Evolutionary conservation across 129 eudicot species (phyloP).

Genomic region (Gnaphalium uliginosum): DNA sequence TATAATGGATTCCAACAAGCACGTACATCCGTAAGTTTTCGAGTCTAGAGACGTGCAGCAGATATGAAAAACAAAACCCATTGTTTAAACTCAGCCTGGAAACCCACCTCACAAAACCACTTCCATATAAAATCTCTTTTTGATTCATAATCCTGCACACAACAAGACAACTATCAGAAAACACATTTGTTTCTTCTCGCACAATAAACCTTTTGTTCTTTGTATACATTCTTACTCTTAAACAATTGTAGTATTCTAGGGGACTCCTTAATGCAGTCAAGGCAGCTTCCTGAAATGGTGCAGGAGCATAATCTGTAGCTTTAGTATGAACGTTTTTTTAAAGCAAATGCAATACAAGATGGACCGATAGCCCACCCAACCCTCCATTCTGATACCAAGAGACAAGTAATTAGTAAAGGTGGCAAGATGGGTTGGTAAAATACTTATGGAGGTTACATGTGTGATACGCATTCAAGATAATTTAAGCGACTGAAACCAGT

Average conservation of each 20-base stretch:
- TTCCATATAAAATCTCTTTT: slow-evolving; percentile 60
- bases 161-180: slow-evolving; percentile 17
- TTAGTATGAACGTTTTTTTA: slow-evolving; percentile 70
- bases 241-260: slow-evolving; percentile 50
- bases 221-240: slow-evolving; percentile 45
- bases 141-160: slow-evolving; percentile 69
- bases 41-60: slow-evolving; percentile 66
- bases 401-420: background rate
- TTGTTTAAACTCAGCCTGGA: slow-evolving; percentile 53
- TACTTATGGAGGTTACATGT: background rate
- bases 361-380: slow-evolving; percentile 98
- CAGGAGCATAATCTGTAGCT: slow-evolving; percentile 93
- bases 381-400: slow-evolving; percentile 77
- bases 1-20: too few relatives aligned
- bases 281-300: slow-evolving; percentile 99
- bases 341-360: slow-evolving; percentile 74
- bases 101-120: slow-evolving; percentile 64
- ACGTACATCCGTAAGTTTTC: slow-evolving; percentile 63
- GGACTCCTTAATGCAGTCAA: slow-evolving; percentile 80
- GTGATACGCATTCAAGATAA: too few relatives aligned
- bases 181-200: background rate
- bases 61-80: slow-evolving; percentile 78
- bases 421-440: slow-evolving; percentile 9
- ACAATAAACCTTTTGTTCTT: background rate
- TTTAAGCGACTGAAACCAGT: background rate